Evolutionary conservation across 768 basidiomycete species (phyloP).

Genomic region (Rhodotorula taiwanensis): DNA sequence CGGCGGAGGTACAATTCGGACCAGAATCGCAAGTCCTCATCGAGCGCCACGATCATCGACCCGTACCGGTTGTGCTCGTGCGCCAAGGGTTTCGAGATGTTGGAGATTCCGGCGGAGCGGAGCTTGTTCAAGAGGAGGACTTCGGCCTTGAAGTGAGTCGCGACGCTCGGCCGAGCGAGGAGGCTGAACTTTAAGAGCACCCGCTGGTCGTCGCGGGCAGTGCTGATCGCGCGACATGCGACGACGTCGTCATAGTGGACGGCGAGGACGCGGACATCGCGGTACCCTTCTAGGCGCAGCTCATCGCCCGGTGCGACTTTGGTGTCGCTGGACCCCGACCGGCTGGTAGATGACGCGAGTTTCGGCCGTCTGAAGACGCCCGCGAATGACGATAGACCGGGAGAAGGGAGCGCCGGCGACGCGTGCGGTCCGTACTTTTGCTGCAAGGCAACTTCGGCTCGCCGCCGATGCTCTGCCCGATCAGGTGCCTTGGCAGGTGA

Average conservation of each 20-base stretch:
- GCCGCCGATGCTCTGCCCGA: too few relatives aligned
- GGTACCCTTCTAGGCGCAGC: conserved; percentile 21
- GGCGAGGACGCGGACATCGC: conserved; percentile 23
- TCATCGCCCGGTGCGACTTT: conserved; percentile 24
- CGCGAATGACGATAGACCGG: too few relatives aligned
- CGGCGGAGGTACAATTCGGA: conserved; percentile 8
- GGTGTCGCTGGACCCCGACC: too few relatives aligned
- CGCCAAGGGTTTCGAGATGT: conserved; percentile 19
- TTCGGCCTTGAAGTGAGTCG: conserved; percentile 30
- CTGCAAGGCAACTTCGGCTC: too few relatives aligned
- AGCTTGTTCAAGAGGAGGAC: conserved; percentile 6
- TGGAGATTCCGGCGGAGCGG: conserved; percentile 13
- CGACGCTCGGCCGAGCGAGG: conserved; percentile 17
- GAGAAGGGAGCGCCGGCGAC: too few relatives aligned
- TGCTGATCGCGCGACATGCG: conserved; percentile 25
- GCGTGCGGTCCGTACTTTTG: too few relatives aligned
- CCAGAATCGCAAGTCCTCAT: conserved; percentile 17
- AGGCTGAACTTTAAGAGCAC: conserved; percentile 28
- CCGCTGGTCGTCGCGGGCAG: conserved; percentile 12
- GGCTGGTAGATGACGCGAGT: too few relatives aligned
- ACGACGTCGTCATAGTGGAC: conserved; percentile 35
- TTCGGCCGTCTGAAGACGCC: too few relatives aligned
- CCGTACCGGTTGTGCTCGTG: conserved; percentile 28
- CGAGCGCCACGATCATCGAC: conserved; percentile 22
- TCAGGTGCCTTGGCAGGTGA: too few relatives aligned